Conservation (phyloP, 1,284 basidiomycete genomes). For the Stereum hirsutum region DNA sequence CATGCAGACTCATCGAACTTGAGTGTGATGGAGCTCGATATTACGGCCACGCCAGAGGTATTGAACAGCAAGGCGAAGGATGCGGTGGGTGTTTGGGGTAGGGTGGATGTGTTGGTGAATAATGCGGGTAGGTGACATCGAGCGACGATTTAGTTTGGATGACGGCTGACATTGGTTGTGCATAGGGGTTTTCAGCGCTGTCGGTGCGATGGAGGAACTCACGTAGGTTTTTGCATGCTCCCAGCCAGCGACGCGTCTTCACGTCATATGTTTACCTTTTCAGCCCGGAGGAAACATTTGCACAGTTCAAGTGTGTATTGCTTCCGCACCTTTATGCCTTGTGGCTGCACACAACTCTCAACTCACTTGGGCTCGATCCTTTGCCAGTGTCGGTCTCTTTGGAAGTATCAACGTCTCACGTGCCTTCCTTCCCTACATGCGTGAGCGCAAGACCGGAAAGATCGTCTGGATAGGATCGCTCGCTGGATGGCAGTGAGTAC, state of each 20-base stretch:
- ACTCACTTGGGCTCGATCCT: not conserved
- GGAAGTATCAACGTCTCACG: slow-evolving; percentile 28
- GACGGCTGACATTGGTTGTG: not conserved
- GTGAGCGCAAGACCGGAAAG: slow-evolving; percentile 22
- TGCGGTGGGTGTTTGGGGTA: slow-evolving; percentile 24
- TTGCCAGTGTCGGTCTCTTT: slow-evolving; percentile 26
- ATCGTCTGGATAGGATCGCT: slow-evolving; percentile 26
- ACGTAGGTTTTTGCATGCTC: slow-evolving; percentile 8
- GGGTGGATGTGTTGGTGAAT: slow-evolving; percentile 37
- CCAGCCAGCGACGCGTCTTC: slow-evolving; percentile 6
- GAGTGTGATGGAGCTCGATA: slow-evolving; percentile 23
- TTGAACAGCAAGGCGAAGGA: slow-evolving; percentile 29
- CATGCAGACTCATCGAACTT: too few relatives aligned
- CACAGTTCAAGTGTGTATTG: slow-evolving; percentile 21
- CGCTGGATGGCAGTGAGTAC: slow-evolving; percentile 22
- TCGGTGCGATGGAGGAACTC: slow-evolving; percentile 10
- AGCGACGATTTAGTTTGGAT: not conserved
- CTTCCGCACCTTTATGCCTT: not conserved
- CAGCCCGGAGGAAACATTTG: slow-evolving; percentile 21
- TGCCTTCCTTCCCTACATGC: slow-evolving; percentile 30
- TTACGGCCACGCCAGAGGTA: slow-evolving; percentile 17
- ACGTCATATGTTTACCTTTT: too few relatives aligned
- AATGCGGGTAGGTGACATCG: slow-evolving; percentile 26
- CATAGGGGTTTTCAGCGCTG: slow-evolving; percentile 7
- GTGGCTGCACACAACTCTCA: not conserved